These are phyloP conservation scores for Chrysoporthe austroafricana DNA, from an alignment of 2,329 filamentous ascomycete genomes.

Conservation along the genomic window DNA sequence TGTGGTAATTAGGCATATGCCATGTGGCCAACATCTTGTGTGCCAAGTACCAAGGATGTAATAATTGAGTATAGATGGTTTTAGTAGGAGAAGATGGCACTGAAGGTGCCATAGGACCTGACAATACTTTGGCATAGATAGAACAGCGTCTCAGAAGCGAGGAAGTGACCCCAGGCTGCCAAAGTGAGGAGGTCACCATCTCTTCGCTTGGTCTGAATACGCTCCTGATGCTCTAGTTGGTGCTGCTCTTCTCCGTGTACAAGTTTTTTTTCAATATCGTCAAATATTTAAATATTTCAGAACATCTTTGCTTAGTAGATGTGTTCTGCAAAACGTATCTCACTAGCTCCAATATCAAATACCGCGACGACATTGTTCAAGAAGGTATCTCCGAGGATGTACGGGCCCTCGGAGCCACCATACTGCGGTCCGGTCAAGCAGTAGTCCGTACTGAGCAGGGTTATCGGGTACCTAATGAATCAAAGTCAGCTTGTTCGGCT, in stretches of 20 bases:
- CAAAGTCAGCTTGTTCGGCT: neutral
- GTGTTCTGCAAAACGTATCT: conserved; percentile 20
- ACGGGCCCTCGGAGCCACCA: conserved; percentile 14
- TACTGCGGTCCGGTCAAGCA: conserved; percentile 18
- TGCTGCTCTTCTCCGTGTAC: neutral
- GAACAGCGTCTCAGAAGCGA: too few relatives aligned
- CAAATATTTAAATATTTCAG: neutral
- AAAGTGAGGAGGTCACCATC: neutral
- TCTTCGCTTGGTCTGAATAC: neutral
- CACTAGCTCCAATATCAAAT: conserved; percentile 23
- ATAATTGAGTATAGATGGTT: neutral
- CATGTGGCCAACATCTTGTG: neutral
- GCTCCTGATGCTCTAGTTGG: neutral
- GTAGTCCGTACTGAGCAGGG: neutral
- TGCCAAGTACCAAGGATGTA: neutral
- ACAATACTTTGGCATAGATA: neutral
- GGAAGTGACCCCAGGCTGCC: too few relatives aligned
- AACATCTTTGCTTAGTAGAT: neutral
- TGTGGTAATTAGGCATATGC: too few relatives aligned
- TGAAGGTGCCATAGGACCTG: neutral
- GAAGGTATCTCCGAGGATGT: conserved; percentile 23
- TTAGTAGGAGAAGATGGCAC: neutral
- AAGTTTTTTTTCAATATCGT: too few relatives aligned
- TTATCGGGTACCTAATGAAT: neutral
- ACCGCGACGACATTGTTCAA: conserved; percentile 26